These are phyloP conservation scores for Euphorbia celastroides DNA, from an alignment of 441 rosid species.

Conservation along the genomic window DNA sequence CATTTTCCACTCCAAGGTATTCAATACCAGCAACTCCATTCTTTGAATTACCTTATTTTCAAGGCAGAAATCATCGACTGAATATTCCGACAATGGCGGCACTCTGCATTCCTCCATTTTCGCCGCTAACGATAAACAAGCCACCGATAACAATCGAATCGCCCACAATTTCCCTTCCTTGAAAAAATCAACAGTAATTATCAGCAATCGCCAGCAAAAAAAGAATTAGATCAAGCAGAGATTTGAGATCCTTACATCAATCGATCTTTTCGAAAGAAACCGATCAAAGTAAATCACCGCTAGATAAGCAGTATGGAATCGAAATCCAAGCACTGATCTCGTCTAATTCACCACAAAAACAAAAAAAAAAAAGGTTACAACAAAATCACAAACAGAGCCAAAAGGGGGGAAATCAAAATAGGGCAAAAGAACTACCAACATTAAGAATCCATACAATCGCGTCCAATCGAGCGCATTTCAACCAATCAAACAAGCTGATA, in stretches of 20 bases:
- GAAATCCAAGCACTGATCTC: conserved; percentile 54
- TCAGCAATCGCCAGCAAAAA: neutral
- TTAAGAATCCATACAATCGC: conserved; percentile 80
- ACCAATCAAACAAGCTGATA: conserved; percentile 21
- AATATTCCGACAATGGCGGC: conserved; percentile 55
- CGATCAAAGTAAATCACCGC: conserved; percentile 66
- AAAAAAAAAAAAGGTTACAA: conserved; percentile 7
- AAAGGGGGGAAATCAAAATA: neutral
- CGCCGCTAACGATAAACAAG: conserved; percentile 75
- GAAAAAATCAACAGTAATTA: conserved; percentile 5
- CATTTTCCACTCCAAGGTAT: conserved; percentile 75
- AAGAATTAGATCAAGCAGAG: neutral
- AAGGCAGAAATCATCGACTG: conserved; percentile 42
- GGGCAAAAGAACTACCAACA: conserved; percentile 30
- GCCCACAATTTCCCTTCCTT: conserved; percentile 80
- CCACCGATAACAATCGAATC: conserved; percentile 59
- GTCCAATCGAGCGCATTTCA: conserved; percentile 46
- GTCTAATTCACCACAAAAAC: conserved; percentile 38
- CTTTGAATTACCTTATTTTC: conserved; percentile 48
- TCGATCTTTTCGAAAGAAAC: conserved; percentile 53
- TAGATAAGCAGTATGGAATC: conserved; percentile 63
- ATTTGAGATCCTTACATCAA: conserved; percentile 44
- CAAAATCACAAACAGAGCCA: neutral
- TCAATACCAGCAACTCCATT: conserved; percentile 66
- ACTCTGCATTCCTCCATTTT: conserved; percentile 77